These are phyloP conservation scores for Physcomitrellopsis africana DNA, from an alignment of 225 moss, liverwort and hornwort species.

Conservation along the genomic window DNA sequence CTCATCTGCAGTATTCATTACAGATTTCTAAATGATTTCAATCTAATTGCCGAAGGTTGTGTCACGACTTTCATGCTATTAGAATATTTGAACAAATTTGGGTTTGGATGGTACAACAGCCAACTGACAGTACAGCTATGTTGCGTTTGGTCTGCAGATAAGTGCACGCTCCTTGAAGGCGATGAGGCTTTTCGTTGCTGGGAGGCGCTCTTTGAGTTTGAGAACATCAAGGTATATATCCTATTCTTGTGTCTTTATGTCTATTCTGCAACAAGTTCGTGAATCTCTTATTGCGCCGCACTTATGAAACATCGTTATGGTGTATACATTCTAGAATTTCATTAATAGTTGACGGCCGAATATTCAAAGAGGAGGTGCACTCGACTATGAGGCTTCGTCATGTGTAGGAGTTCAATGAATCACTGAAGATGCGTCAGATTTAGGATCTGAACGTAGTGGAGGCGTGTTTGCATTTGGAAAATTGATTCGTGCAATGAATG, in stretches of 20 bases:
- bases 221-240: slow-evolving; percentile 60
- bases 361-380: neutral
- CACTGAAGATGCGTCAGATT: neutral
- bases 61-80: neutral
- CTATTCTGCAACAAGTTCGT: neutral
- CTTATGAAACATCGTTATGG: no score
- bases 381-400: neutral
- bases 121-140: neutral
- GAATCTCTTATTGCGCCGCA: neutral
- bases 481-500: neutral
- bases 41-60: no score
- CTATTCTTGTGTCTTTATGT: neutral
- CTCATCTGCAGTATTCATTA: neutral
- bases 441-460: neutral
- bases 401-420: neutral
- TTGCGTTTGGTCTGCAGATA: slow-evolving; percentile 47
- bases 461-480: neutral
- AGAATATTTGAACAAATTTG: neutral
- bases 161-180: slow-evolving; percentile 71
- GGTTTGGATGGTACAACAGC: neutral
- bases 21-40: neutral
- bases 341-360: neutral
- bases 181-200: slow-evolving; percentile 77
- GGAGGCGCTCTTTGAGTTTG: slow-evolving; percentile 85
- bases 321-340: neutral